These are phyloP conservation scores for Penicillium sp. DNA, from an alignment of 2,329 filamentous ascomycete species.

Conservation along the genomic window DNA sequence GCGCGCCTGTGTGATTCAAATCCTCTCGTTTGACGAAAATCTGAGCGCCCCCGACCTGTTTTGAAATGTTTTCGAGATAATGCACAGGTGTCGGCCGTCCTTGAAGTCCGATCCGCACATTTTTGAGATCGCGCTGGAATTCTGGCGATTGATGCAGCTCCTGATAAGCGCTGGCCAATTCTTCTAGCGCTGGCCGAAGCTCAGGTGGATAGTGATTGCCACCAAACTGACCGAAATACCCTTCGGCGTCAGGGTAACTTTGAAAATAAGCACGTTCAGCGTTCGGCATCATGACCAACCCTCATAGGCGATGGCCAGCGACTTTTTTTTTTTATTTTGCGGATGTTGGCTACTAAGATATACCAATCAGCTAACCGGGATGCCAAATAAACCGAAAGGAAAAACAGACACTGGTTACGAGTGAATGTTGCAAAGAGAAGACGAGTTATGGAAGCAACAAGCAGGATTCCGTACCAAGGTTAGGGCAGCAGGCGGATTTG, in stretches of 20 bases:
- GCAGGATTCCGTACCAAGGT: too few species aligned
- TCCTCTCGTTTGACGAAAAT: conserved; percentile 78
- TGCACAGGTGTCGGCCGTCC: conserved; percentile 40
- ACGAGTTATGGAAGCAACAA: too few species aligned
- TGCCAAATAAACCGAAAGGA: too few species aligned
- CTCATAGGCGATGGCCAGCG: not conserved
- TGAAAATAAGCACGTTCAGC: conserved; percentile 5
- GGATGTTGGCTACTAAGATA: too few species aligned
- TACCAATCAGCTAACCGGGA: too few species aligned
- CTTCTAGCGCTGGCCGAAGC: conserved; percentile 20
- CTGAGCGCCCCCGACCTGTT: conserved; percentile 65
- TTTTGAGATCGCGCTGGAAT: conserved; percentile 15
- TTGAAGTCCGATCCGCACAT: conserved; percentile 20
- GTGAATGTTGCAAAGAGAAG: too few species aligned
- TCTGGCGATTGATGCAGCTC: conserved; percentile 19
- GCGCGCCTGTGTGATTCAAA: conserved; percentile 85
- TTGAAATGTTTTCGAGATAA: conserved; percentile 67
- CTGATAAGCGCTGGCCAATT: conserved; percentile 19
- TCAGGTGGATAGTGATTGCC: conserved; percentile 21
- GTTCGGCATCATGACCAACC: not conserved
- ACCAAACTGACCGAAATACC: conserved; percentile 15
- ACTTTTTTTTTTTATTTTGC: too few species aligned
- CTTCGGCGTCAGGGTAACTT: conserved; percentile 14
- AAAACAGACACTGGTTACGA: too few species aligned
- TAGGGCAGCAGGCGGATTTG: too few species aligned